Evolutionary conservation across 1,284 basidiomycete genomes (phyloP), one percentile per base, ranked within the genome.

Genomic region (Microbotryum scabiosae): DNA sequence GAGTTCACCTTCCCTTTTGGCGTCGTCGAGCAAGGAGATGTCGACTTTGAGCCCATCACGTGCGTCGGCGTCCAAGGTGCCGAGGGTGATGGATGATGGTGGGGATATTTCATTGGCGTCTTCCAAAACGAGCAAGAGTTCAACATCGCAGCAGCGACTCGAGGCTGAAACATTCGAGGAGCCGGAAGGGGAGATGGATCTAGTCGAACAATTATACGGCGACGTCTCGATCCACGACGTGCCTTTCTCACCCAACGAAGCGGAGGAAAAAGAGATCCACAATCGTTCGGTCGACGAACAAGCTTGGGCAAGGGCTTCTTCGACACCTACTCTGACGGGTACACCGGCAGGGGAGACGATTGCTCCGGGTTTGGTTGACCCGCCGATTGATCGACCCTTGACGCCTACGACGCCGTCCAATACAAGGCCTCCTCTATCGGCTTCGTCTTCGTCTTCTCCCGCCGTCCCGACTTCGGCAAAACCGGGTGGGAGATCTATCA

Each of bases 181-280:
- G 21, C 65, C 65, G 10, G 83, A 87, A 28, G 89, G 92, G 75
- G 92, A 97, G 76, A 84, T 97, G 69, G 92, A 97, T 74, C 80
- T 97, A 5, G 89, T 97, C 4, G 92, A 97, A 73, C 92, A 97
- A 73, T 76, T 96, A 2, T 96, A 90, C 68, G 90, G 91, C 21
- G 77, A 87, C 60, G 80, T 86, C 59, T 85, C 85, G 3, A 79
- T 92, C 32, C 82, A 83, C 47, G 82, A 84, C 61, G 88, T 91
- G 58, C 84, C 86, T 0, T 84, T 90, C 57, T 78, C 84, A 5
- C 49, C 46, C 0, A 48, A 26, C n/a, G 56, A 57, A 30, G 12
- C 28, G 16, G 64, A 54, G 16, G 60, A 60, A 55, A 60, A 56
- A 8, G 58, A 63, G n/a, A 72, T 72, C 16, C 67, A 69, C 50